A percentile compares a stretch with the other conserved stretches of the same genome.
Conservation (phyloP, 805 yeast genomes). For the Kazachstania viticola region DNA sequence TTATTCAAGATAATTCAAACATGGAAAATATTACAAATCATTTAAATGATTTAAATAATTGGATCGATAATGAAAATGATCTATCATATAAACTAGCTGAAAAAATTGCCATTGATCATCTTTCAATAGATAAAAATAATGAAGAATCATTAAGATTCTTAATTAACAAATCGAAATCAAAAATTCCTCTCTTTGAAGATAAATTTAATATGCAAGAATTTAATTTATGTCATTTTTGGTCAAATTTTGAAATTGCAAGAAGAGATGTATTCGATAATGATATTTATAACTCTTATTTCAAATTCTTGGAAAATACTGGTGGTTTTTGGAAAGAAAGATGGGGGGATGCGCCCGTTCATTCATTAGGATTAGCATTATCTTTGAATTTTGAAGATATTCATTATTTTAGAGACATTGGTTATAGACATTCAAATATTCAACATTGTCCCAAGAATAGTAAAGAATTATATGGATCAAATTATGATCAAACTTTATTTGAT, state of each 20-base stretch:
- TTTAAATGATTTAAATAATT: slow-evolving; percentile 14
- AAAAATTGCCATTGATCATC: slow-evolving; percentile 24
- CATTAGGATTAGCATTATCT: slow-evolving; percentile 73
- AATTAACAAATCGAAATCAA: slow-evolving; percentile 28
- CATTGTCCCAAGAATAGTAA: slow-evolving; percentile 65
- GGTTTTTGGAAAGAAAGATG: slow-evolving; percentile 89
- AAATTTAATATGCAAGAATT: slow-evolving; percentile 55
- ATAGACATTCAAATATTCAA: slow-evolving; percentile 63
- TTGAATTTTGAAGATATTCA: slow-evolving; percentile 62
- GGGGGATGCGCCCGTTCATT: slow-evolving; percentile 97
- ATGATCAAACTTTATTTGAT: slow-evolving; percentile 25
- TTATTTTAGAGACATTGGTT: slow-evolving; percentile 89
- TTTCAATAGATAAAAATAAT: slow-evolving; percentile 10
- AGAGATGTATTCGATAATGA: slow-evolving; percentile 61
- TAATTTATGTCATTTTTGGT: slow-evolving; percentile 83
- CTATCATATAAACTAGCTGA: slow-evolving; percentile 20
- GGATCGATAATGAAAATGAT: slow-evolving; percentile 18
- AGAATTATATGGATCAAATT: slow-evolving; percentile 48
- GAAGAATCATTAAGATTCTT: slow-evolving; percentile 28
- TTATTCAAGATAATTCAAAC: slow-evolving; percentile 27
- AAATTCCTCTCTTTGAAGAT: slow-evolving; percentile 33
- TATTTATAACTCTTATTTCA: slow-evolving; percentile 55
- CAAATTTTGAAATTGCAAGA: slow-evolving; percentile 85
- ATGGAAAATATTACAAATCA: no score
- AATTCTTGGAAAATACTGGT: slow-evolving; percentile 54